These are phyloP conservation scores for Aphanocladium album DNA, from an alignment of 2,329 filamentous ascomycete species.

Conservation along the genomic window DNA sequence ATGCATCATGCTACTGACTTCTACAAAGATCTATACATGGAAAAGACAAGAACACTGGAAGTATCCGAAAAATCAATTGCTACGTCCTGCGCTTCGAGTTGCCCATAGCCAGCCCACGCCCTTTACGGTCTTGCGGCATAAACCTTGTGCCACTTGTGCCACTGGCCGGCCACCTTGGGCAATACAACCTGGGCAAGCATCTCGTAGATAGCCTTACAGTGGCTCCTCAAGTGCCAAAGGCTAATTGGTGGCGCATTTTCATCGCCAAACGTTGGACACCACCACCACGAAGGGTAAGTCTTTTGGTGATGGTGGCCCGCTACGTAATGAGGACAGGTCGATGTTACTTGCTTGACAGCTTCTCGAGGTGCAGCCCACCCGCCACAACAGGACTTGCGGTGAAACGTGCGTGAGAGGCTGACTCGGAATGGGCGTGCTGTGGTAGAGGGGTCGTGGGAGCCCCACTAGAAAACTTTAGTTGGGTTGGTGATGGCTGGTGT, in stretches of 20 bases:
- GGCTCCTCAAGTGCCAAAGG: background rate
- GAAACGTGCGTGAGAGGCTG: constrained; percentile 11
- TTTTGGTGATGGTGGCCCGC: background rate
- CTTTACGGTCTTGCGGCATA: background rate
- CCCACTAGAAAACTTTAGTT: constrained; percentile 8
- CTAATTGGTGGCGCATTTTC: background rate
- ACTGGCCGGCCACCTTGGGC: too few relatives aligned
- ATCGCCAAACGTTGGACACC: background rate
- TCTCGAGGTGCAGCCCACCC: background rate
- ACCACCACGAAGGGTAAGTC: background rate
- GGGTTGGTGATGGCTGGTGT: background rate
- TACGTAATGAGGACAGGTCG: background rate
- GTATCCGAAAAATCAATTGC: too few relatives aligned
- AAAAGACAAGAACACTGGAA: too few relatives aligned
- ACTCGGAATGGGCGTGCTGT: constrained; percentile 1
- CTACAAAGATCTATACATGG: too few relatives aligned
- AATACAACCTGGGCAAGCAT: background rate
- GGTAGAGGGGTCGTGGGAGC: background rate
- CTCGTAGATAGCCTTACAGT: background rate
- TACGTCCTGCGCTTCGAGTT: too few relatives aligned
- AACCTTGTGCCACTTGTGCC: too few relatives aligned
- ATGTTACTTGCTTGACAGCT: background rate
- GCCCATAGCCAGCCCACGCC: background rate
- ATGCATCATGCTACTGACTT: too few relatives aligned
- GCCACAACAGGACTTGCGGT: constrained; percentile 8